Evolutionary conservation across 2,329 filamentous ascomycete species (phyloP).

Genomic region (Talaromyces rugulosus): DNA sequence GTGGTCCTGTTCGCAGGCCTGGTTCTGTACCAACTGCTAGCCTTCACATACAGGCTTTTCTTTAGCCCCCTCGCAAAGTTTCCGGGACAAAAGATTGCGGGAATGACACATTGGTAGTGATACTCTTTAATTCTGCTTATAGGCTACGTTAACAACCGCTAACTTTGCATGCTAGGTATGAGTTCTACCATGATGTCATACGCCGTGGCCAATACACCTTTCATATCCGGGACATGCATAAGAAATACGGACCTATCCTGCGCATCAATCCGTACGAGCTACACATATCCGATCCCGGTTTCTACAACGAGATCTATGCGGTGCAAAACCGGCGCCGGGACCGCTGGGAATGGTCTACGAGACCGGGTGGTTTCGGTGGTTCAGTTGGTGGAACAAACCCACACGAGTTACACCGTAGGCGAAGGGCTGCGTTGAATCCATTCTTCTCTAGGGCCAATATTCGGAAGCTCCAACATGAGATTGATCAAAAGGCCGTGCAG

Average conservation of each 20-base stretch:
- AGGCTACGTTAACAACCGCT: neutral
- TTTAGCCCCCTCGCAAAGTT: conserved; percentile 29
- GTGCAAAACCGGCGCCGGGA: conserved; percentile 16
- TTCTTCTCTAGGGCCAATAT: conserved; percentile 33
- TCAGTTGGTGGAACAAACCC: conserved; percentile 18
- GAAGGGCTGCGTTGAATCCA: conserved; percentile 20
- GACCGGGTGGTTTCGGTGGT: neutral
- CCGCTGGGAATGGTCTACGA: conserved; percentile 14
- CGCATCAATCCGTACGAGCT: conserved; percentile 31
- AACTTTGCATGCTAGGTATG: conserved; percentile 22
- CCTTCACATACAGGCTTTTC: conserved; percentile 27
- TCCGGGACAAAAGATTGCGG: conserved; percentile 29
- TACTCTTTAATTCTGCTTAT: neutral
- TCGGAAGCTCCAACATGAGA: conserved; percentile 28
- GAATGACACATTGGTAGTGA: conserved; percentile 20
- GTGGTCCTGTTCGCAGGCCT: neutral
- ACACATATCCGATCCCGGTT: conserved; percentile 30
- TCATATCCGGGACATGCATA: conserved; percentile 31
- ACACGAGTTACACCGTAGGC: conserved; percentile 22
- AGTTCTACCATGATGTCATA: conserved; percentile 33
- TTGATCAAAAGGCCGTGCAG: conserved; percentile 24
- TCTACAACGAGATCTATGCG: conserved; percentile 31
- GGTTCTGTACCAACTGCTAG: conserved; percentile 2
- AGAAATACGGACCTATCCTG: conserved; percentile 33
- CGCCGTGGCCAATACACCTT: conserved; percentile 28